Evolutionary conservation across 2,329 filamentous ascomycete species (phyloP).

Genomic region (Hyphodiscus sp.): DNA sequence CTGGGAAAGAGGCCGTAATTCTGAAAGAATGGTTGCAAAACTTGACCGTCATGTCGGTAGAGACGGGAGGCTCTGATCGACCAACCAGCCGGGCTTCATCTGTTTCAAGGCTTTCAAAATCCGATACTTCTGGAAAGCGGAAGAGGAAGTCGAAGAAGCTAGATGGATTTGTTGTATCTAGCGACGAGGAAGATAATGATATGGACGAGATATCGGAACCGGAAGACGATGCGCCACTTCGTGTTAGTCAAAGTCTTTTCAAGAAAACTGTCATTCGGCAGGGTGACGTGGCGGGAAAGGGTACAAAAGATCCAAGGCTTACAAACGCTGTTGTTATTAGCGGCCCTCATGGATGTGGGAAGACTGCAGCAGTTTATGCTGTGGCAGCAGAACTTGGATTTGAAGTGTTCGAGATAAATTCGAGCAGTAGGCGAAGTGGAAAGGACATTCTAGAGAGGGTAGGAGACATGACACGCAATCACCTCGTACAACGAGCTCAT

Average conservation of each 20-base stretch:
- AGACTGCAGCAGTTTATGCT: conserved; percentile 87
- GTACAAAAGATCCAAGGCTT: conserved; percentile 43
- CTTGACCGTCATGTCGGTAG: conserved; percentile 70
- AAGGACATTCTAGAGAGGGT: conserved; percentile 88
- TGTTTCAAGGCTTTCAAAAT: conserved; percentile 22
- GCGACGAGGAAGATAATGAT: conserved; percentile 65
- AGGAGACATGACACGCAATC: conserved; percentile 95
- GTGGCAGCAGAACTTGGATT: conserved; percentile 88
- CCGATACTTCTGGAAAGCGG: conserved; percentile 47
- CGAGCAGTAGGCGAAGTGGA: conserved; percentile 74
- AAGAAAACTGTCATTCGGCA: conserved; percentile 51
- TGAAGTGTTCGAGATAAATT: conserved; percentile 91
- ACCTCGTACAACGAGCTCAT: conserved; percentile 63
- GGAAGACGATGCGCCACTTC: conserved; percentile 39
- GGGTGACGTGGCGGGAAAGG: conserved; percentile 32
- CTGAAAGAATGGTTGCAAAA: conserved; percentile 76
- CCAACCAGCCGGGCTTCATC: conserved; percentile 16
- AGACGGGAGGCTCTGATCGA: conserved; percentile 43
- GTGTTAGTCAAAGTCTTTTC: conserved; percentile 31
- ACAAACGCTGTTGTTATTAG: conserved; percentile 81
- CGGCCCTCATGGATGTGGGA: conserved; percentile 84
- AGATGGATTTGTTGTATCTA: conserved; percentile 74
- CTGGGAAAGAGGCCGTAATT: conserved; percentile 60
- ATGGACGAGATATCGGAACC: conserved; percentile 62
- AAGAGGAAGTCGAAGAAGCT: conserved; percentile 61